Evolutionary conservation across 2,329 filamentous ascomycete species (phyloP), one percentile per base, ranked within the genome.

Genomic region (Didymellaceae sp.): DNA sequence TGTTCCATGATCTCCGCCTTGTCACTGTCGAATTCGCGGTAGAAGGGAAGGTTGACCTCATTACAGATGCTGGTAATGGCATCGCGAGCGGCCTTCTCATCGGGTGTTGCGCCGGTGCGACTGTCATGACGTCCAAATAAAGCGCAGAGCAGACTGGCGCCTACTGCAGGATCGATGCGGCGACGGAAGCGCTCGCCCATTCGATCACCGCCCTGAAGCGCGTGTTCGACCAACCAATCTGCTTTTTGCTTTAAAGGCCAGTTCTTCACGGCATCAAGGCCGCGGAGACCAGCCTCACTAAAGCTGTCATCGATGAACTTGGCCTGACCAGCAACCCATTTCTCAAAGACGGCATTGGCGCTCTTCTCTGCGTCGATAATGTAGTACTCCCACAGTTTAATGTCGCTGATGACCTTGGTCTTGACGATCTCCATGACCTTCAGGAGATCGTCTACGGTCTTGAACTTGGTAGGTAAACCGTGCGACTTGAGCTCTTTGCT

Each of bases 341-440:
- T 81, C 33, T 88, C 80, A 2, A 94, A 73, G 25, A 88, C 84
- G 6, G 84, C 83, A 56, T 87, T 81, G 5, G 85, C 81, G 67
- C 93, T 85, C 22, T 83, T 79, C 49, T 93, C 85, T 4, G 94
- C 86, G 65, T 97, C 85, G 49, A 96, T 78, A 13, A 88, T 86
- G 69, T 97, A 99, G 76, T 88, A 99, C 70, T 99, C 90, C 94
- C 94, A 99, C 1, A 99, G 81, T 39, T 86, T 86, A 54, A 93
- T 84, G 31, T 84, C 82, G 20, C 84, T 83, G 66, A 99, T 84
- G 26, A 94, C 91, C 45, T 91, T 83, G 16, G 84, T 84, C 73
- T 94, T 95, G 65, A 96, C 83, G 7, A 84, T 89, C 22, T 90
- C 86, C 87, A 97, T 96, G 52, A 97, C 85, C 57, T 83, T 82